phyloP scores from a whole-genome alignment of 1,284 basidiomycete genomes.

The Phellinidium pouzarii region DNA sequence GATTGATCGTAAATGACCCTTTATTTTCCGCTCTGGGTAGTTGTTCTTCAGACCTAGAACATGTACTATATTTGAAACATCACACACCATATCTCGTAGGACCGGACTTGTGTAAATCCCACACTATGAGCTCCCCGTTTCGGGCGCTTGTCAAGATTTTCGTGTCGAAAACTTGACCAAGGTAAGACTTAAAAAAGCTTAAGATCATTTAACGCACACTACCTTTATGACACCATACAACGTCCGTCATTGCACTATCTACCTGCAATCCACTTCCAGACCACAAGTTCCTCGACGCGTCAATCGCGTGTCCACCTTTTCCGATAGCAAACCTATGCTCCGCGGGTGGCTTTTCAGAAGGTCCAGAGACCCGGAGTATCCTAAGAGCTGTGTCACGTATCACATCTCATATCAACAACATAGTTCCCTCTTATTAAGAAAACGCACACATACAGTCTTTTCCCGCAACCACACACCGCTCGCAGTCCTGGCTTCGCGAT shows the following conservation, averaged over 20 bases:
- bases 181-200: not conserved
- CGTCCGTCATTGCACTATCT: constrained; percentile 70
- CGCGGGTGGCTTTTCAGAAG: constrained; percentile 30
- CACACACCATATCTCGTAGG: constrained; percentile 60
- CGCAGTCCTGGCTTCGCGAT: constrained; percentile 58
- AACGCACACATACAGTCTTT: constrained; percentile 53
- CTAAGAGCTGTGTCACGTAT: constrained; percentile 46
- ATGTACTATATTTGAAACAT: constrained; percentile 11
- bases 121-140: constrained; percentile 80
- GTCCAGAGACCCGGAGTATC: constrained; percentile 51
- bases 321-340: constrained; percentile 51
- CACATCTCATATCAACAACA: not conserved
- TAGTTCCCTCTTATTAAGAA: constrained; percentile 4
- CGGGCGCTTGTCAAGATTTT: constrained; percentile 80
- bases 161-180: constrained; percentile 55
- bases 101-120: constrained; percentile 71
- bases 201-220: constrained; percentile 2
- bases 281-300: constrained; percentile 67
- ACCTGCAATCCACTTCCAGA: constrained; percentile 66
- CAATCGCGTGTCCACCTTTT: constrained; percentile 54
- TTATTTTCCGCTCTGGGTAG: constrained; percentile 56
- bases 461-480: constrained; percentile 62
- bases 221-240: constrained; percentile 78
- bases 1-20: constrained; percentile 72
- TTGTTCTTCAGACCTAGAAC: constrained; percentile 15